Percentiles rank a stretch among this genome's conserved stretches.
These are phyloP conservation scores for Ampelocalamus luodianensis DNA, from an alignment of 176 grass and related monocot genomes.

Conservation along the genomic window DNA sequence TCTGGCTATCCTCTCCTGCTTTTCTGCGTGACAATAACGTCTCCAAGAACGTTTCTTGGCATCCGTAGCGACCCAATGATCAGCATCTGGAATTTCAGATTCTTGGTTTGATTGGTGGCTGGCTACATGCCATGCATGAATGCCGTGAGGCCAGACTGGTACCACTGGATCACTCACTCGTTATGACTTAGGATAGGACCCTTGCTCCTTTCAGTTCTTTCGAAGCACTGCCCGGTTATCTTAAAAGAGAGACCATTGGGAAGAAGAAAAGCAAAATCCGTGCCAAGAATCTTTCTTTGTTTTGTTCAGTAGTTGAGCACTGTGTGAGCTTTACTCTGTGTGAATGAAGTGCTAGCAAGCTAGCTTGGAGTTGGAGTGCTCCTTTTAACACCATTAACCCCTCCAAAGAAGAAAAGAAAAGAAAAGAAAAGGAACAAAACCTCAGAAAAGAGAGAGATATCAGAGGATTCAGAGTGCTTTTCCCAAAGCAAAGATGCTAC, in stretches of 20 bases:
- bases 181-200: not conserved
- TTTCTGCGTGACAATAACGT: slow-evolving; percentile 18
- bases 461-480: slow-evolving; percentile 47
- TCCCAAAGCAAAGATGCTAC: slow-evolving; percentile 30
- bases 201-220: not conserved
- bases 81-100: not conserved
- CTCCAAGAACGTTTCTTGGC: not conserved
- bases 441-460: not conserved
- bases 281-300: slow-evolving; percentile 36
- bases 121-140: not conserved
- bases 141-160: not conserved
- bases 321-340: slow-evolving; percentile 55
- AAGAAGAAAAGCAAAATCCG: slow-evolving; percentile 37
- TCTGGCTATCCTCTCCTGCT: not conserved
- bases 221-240: not conserved
- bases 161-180: not conserved
- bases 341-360: slow-evolving; percentile 9
- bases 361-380: slow-evolving; percentile 58
- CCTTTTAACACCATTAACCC: slow-evolving; percentile 62
- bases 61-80: slow-evolving; percentile 30
- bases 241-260: slow-evolving; percentile 32
- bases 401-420: slow-evolving; percentile 40
- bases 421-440: slow-evolving; percentile 38
- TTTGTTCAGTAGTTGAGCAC: slow-evolving; percentile 34
- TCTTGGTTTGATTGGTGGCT: slow-evolving; percentile 20